Evolutionary conservation across 345 rosid species (phyloP), one percentile per base, ranked within the genome.

Genomic region (Nephelium lappaceum): DNA sequence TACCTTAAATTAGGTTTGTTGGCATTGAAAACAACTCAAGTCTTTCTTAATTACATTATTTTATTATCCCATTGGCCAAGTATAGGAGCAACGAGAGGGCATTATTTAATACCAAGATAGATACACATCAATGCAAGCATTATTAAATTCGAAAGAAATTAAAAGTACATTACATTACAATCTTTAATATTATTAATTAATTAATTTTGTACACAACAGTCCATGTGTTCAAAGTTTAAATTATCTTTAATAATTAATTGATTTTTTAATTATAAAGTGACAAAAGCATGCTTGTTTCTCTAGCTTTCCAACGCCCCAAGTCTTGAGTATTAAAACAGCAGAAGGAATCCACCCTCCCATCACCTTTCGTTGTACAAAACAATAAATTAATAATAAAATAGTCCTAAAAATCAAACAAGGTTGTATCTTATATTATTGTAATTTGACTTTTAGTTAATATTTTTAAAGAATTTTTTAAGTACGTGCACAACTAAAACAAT

Each of bases 251-350:
- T 7, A 63, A 8, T 45, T 45, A 45, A 45, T 45, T 45, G 12
- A 45, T 45, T 45, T 31, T 45, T 45, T 45, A 45, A 45, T 66
- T 24, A 70, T 64, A 69, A 73, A 65, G 18, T 18, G 71, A 62
- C 47, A 62, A 77, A 81, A 58, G 68, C 77, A 79, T 73, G 79
- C 78, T 39, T 58, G 68, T 51, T 69, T 61, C 67, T 51, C 47
- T 68, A 78, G 75, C 81, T 81, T 67, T 51, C 76, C 77, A 78
- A 72, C 21, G 6, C 69, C 27, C 68, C 36, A 61, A 73, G 67
- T 60, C 53, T 24, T 19, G 25, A 4, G 11, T 18, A 55, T 51
- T 53, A 79, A 60, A 63, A 27, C 63, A 15, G 36, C 27, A 5
- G 7, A 67, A 71, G 78, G 67, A 72, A 72, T 72, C 84, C 72